These are phyloP conservation scores for Lyophyllum decastes DNA, from an alignment of 768 basidiomycete species.

Conservation along the genomic window DNA sequence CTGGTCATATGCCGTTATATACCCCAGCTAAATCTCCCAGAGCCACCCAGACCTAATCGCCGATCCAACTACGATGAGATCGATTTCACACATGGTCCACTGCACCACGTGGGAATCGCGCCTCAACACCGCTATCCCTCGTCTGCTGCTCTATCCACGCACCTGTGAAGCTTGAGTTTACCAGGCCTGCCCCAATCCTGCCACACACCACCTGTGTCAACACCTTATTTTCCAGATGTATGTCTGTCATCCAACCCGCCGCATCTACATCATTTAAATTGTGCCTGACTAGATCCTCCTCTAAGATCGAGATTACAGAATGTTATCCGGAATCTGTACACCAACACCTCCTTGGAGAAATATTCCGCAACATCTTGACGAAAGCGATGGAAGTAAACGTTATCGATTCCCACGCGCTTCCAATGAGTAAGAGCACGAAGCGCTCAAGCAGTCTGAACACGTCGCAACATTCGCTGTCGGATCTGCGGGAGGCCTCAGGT, in stretches of 20 bases:
- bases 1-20: not conserved
- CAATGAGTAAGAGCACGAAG: not conserved
- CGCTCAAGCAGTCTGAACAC: not conserved
- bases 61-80: constrained; percentile 23
- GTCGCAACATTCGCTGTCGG: not conserved
- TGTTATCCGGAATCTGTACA: not conserved
- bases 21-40: not conserved
- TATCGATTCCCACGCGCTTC: not conserved
- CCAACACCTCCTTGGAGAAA: constrained; percentile 2
- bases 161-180: not conserved
- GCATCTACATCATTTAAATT: not conserved
- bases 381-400: not conserved
- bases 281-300: constrained; percentile 17
- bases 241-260: not conserved
- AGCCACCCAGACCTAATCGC: constrained; percentile 11
- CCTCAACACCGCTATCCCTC: constrained; percentile 1
- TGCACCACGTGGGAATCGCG: constrained; percentile 10
- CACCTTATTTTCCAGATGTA: not conserved
- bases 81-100: constrained; percentile 17
- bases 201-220: not conserved
- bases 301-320: constrained; percentile 9
- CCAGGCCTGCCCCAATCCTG: not conserved
- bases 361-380: not conserved
- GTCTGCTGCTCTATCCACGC: not conserved
- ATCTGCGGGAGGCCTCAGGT: constrained; percentile 2